Conservation (phyloP, 2,329 filamentous ascomycete species). For the Apiospora phragmitis region DNA sequence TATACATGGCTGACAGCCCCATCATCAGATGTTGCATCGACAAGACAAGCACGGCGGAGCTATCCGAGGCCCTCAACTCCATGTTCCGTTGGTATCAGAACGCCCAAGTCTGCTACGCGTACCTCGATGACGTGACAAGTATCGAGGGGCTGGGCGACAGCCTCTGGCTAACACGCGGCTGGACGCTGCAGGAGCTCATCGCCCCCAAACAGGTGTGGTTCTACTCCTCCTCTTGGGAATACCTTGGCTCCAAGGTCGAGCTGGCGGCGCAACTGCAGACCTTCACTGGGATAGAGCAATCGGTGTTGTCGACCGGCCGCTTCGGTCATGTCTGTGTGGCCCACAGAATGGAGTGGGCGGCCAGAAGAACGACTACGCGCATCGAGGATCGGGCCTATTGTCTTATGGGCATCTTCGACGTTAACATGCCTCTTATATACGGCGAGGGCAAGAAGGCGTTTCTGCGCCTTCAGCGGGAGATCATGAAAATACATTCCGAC, state of each 20-base stretch:
- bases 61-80: background rate
- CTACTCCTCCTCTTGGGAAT: too few relatives aligned
- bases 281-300: too few relatives aligned
- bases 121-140: background rate
- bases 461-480: conserved; percentile 11
- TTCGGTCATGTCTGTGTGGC: conserved; percentile 14
- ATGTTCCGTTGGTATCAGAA: background rate
- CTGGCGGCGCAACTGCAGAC: too few relatives aligned
- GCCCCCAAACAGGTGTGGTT: conserved; percentile 12
- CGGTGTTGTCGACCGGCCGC: too few relatives aligned
- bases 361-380: conserved; percentile 24
- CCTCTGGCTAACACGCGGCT: conserved; percentile 18
- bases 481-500: too few relatives aligned
- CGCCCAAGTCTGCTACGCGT: background rate
- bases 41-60: background rate
- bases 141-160: background rate
- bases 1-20: too few relatives aligned
- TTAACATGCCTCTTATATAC: conserved; percentile 33
- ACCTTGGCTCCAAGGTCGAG: too few relatives aligned
- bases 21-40: background rate
- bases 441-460: conserved; percentile 29
- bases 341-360: conserved; percentile 35
- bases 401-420: conserved; percentile 31
- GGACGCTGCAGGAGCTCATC: conserved; percentile 24
- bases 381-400: conserved; percentile 31